Evolutionary conservation across 1,284 basidiomycete species (phyloP).

Genomic region (Tetrapyrgos nigripes): DNA sequence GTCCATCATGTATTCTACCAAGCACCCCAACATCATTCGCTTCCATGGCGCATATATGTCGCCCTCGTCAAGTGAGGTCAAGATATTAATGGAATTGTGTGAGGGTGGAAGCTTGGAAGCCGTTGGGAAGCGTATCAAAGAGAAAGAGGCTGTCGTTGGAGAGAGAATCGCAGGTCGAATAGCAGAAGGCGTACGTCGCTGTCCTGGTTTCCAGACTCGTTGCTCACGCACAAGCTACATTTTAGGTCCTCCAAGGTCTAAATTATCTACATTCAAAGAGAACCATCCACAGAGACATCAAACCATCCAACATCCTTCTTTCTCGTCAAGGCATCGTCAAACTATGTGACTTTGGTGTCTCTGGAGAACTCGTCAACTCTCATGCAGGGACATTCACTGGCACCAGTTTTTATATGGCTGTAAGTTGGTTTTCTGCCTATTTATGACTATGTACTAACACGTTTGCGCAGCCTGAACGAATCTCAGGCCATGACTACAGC

Average conservation of each 20-base stretch:
- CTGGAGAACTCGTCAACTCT: constrained; percentile 92
- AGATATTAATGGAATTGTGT: constrained; percentile 95
- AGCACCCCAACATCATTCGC: constrained; percentile 88
- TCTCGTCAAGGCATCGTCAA: constrained; percentile 89
- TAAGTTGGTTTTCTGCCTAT: constrained; percentile 52
- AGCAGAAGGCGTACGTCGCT: constrained; percentile 79
- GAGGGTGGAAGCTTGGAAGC: constrained; percentile 91
- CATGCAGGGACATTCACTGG: constrained; percentile 96
- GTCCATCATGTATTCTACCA: constrained; percentile 85
- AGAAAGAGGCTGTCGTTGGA: constrained; percentile 81
- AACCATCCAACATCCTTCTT: constrained; percentile 94
- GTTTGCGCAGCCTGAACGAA: constrained; percentile 88
- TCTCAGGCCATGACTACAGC: constrained; percentile 88
- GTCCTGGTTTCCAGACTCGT: constrained; percentile 7
- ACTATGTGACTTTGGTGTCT: constrained; percentile 96
- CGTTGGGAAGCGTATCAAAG: constrained; percentile 86
- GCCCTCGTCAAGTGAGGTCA: constrained; percentile 91
- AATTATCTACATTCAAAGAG: constrained; percentile 90
- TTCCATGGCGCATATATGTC: constrained; percentile 97
- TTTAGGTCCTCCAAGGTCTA: constrained; percentile 87
- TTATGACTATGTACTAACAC: constrained; percentile 1
- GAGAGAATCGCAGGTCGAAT: constrained; percentile 94
- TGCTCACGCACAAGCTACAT: constrained; percentile 13
- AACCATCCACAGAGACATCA: constrained; percentile 98
- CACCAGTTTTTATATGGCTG: constrained; percentile 97